A percentile compares a stretch with the other conserved stretches of the same genome.
Evolutionary conservation across 345 rosid species (phyloP).

Genomic region (Leavenworthia alabamica): DNA sequence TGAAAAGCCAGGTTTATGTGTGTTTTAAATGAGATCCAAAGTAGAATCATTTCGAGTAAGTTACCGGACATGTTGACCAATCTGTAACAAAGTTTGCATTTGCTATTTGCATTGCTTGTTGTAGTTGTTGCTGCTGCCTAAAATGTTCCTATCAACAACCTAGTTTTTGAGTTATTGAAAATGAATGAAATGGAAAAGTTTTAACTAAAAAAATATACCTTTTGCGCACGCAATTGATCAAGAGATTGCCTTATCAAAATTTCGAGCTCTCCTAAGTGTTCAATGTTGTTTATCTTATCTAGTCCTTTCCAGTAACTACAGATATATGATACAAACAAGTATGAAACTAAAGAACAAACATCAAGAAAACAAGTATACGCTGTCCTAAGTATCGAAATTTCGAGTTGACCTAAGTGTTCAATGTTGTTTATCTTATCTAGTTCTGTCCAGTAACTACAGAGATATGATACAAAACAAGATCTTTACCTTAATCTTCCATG

Average conservation of each 20-base stretch:
- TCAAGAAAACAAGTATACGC: not conserved
- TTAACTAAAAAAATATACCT: conserved; percentile 33
- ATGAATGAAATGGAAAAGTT: not conserved
- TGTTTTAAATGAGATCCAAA: not conserved
- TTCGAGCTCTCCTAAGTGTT: conserved; percentile 57
- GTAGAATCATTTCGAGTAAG: not conserved
- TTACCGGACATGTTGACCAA: conserved; percentile 30
- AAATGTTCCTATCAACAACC: conserved; percentile 20
- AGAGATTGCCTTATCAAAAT: conserved; percentile 53
- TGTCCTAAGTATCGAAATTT: too few relatives aligned
- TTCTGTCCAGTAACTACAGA: too few relatives aligned
- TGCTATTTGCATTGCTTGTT: conserved; percentile 43
- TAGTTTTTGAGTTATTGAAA: not conserved
- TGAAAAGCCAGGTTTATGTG: not conserved
- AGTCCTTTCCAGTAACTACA: conserved; percentile 59
- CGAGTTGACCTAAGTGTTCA: too few relatives aligned
- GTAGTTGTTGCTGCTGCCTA: conserved; percentile 46
- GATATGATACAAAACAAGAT: too few relatives aligned
- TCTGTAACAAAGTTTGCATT: conserved; percentile 45
- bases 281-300: conserved; percentile 50
- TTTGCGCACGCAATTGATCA: conserved; percentile 44
- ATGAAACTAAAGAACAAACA: too few relatives aligned
- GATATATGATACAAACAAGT: not conserved
- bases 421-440: too few relatives aligned
- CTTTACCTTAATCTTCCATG: conserved; percentile 73